These are phyloP conservation scores for Dactylellina parvicollis DNA, from an alignment of 2,329 filamentous ascomycete species.

Conservation along the genomic window DNA sequence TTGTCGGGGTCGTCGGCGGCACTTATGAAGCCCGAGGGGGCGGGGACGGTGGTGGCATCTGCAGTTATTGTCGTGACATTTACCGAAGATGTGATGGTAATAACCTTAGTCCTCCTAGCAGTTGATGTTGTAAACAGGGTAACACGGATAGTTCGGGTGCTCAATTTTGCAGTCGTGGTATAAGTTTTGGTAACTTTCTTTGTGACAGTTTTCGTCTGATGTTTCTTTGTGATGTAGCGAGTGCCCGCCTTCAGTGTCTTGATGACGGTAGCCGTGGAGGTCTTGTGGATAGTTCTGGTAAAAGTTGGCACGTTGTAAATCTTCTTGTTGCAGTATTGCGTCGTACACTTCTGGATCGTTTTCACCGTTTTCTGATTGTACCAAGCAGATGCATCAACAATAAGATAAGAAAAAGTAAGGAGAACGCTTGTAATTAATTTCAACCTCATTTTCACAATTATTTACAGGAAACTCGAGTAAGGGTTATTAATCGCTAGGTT, in stretches of 20 bases:
- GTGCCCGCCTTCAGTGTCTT: constrained; percentile 25
- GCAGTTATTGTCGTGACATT: constrained; percentile 11
- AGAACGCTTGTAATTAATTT: not conserved
- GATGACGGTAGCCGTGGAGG: not conserved
- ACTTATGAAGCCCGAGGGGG: constrained; percentile 28
- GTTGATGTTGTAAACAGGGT: not conserved
- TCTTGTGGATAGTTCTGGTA: constrained; percentile 15
- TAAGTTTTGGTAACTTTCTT: constrained; percentile 11
- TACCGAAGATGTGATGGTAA: not conserved
- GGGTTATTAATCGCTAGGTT: not conserved
- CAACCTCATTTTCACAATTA: constrained; percentile 5
- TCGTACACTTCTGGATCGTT: constrained; percentile 22
- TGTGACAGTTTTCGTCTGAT: constrained; percentile 18
- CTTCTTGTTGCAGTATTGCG: constrained; percentile 17
- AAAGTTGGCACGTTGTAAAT: constrained; percentile 2
- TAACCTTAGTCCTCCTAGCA: not conserved
- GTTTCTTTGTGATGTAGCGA: constrained; percentile 24
- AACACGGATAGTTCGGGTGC: constrained; percentile 11
- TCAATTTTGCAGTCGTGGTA: constrained; percentile 7
- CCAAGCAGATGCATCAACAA: constrained; percentile 4
- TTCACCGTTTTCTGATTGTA: constrained; percentile 26
- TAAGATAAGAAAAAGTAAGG: not conserved
- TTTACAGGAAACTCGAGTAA: not conserved
- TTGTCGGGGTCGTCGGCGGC: constrained; percentile 34
- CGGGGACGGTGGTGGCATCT: constrained; percentile 9